phyloP scores from a whole-genome alignment of 164 flowering plant genomes.

The Nelumbo lutea region DNA sequence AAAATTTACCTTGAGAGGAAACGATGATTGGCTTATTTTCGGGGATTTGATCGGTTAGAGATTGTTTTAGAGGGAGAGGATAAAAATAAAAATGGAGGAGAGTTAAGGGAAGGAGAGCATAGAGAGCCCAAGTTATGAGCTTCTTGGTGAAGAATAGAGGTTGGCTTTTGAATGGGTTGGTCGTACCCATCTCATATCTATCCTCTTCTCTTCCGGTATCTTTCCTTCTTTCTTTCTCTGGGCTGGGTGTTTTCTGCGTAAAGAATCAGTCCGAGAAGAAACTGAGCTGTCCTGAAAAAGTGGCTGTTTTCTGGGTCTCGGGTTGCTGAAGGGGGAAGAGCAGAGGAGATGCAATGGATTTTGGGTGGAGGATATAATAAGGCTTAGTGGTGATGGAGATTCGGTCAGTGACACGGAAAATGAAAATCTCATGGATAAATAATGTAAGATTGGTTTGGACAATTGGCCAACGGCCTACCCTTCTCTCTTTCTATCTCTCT shows the following conservation, averaged over 20 bases:
- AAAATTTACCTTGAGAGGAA: constrained; percentile 14
- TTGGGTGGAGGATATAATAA: too few relatives aligned
- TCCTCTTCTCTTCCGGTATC: background rate
- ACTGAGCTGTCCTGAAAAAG: too few relatives aligned
- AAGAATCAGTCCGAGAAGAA: too few relatives aligned
- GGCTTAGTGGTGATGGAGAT: too few relatives aligned
- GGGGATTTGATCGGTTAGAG: constrained; percentile 12
- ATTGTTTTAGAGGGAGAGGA: constrained; percentile 23
- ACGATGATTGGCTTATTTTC: constrained; percentile 2
- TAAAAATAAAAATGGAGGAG: constrained; percentile 47
- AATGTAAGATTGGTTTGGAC: too few relatives aligned
- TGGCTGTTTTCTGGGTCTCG: background rate
- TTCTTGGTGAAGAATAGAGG: constrained; percentile 29
- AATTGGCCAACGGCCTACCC: too few relatives aligned
- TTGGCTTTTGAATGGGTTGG: constrained; percentile 37
- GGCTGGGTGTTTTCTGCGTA: too few relatives aligned
- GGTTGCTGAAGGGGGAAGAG: too few relatives aligned
- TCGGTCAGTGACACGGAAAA: too few relatives aligned
- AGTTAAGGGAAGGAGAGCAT: constrained; percentile 43
- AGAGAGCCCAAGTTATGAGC: constrained; percentile 45
- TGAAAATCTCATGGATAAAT: too few relatives aligned
- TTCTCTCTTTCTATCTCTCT: too few relatives aligned
- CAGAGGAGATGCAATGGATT: too few relatives aligned
- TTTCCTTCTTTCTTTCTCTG: background rate
- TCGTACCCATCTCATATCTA: constrained; percentile 28